phyloP scores from a whole-genome alignment of 495 filamentous ascomycete genomes.

The Cercophora sp. region DNA sequence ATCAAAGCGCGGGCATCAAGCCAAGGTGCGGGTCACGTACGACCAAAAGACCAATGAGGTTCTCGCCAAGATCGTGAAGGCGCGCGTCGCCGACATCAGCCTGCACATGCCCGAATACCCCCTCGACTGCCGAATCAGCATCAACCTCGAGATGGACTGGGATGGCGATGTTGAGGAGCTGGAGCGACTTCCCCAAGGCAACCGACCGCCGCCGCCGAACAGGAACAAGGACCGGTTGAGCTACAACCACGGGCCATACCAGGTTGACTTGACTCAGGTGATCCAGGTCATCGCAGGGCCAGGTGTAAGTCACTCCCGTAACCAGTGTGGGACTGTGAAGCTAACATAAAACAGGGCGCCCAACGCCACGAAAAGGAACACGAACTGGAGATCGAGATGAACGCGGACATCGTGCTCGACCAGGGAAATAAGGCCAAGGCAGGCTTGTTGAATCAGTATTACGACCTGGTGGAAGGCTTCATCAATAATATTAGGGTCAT shows the following conservation, averaged over 20 bases:
- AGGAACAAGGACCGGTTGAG: slow-evolving; percentile 85
- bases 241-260: slow-evolving; percentile 79
- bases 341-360: too few species aligned
- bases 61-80: slow-evolving; percentile 83
- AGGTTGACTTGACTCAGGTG: slow-evolving; percentile 88
- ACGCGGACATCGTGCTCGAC: slow-evolving; percentile 59
- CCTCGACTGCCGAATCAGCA: slow-evolving; percentile 83
- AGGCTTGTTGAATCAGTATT: slow-evolving; percentile 62
- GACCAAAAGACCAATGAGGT: slow-evolving; percentile 69
- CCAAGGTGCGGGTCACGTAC: slow-evolving; percentile 72
- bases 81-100: slow-evolving; percentile 75
- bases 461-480: slow-evolving; percentile 72
- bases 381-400: slow-evolving; percentile 84
- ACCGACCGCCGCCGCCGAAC: slow-evolving; percentile 48
- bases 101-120: slow-evolving; percentile 66
- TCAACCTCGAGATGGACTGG: slow-evolving; percentile 87
- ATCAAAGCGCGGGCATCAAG: slow-evolving; percentile 50
- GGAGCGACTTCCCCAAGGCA: slow-evolving; percentile 27
- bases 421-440: slow-evolving; percentile 61
- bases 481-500: slow-evolving; percentile 77
- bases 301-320: slow-evolving; percentile 60
- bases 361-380: slow-evolving; percentile 68
- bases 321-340: too few species aligned
- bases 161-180: slow-evolving; percentile 62
- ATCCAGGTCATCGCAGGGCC: slow-evolving; percentile 32